Percentiles rank a stretch among this genome's conserved stretches.
phyloP scores from a whole-genome alignment of 1,139 yeast genomes.

The Kodamaea sp. region DNA sequence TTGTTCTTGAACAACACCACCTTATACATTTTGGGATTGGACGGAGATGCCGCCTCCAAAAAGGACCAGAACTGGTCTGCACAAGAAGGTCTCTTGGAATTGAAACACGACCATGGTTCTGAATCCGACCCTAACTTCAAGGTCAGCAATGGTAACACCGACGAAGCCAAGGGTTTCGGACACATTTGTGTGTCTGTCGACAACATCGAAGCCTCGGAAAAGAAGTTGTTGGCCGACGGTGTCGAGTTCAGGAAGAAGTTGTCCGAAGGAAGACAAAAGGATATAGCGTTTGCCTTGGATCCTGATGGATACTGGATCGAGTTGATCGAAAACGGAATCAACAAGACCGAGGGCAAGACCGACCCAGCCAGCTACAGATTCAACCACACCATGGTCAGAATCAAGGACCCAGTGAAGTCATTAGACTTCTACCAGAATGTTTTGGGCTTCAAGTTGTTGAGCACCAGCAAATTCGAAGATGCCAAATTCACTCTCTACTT shows the following conservation, averaged over 20 bases:
- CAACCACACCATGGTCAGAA: conserved; percentile 92
- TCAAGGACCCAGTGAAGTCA: conserved; percentile 78
- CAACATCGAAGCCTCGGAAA: conserved; percentile 66
- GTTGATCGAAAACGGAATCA: conserved; percentile 63
- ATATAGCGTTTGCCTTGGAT: conserved; percentile 92
- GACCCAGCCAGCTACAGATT: conserved; percentile 54
- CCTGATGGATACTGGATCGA: conserved; percentile 98
- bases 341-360: conserved; percentile 40
- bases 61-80: conserved; percentile 60
- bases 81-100: conserved; percentile 78
- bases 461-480: conserved; percentile 53
- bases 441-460: conserved; percentile 75
- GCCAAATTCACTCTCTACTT: conserved; percentile 88
- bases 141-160: conserved; percentile 78
- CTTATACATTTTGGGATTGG: conserved; percentile 55
- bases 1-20: conserved; percentile 56
- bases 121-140: conserved; percentile 61
- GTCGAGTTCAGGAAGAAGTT: conserved; percentile 82
- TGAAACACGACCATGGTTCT: conserved; percentile 78
- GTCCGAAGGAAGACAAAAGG: conserved; percentile 85
- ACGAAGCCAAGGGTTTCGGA: conserved; percentile 89
- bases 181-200: conserved; percentile 89
- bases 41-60: conserved; percentile 19
- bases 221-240: conserved; percentile 54
- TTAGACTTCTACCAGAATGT: conserved; percentile 74